These are phyloP conservation scores for Dactylellina drechsleri DNA, from an alignment of 2,329 filamentous ascomycete genomes.

Conservation along the genomic window DNA sequence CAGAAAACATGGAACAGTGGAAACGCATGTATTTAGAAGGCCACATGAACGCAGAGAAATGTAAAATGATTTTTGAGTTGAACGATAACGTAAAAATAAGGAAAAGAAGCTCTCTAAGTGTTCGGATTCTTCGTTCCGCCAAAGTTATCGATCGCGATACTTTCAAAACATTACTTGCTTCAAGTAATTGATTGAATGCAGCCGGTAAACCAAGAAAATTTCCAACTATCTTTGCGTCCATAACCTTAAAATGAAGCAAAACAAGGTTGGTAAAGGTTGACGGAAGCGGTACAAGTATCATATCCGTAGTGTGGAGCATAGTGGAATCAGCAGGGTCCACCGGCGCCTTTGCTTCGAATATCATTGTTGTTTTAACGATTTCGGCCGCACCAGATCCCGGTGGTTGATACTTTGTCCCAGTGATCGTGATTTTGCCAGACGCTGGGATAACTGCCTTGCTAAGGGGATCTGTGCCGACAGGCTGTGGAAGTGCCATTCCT, in stretches of 20 bases:
- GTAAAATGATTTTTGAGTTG: too few relatives aligned
- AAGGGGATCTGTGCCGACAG: slow-evolving; percentile 1
- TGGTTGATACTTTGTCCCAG: slow-evolving; percentile 10
- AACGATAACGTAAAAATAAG: too few relatives aligned
- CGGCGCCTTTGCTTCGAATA: slow-evolving; percentile 13
- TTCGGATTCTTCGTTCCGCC: slow-evolving; percentile 14
- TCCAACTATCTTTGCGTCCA: background rate
- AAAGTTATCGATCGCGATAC: slow-evolving; percentile 34
- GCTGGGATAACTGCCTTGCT: slow-evolving; percentile 1
- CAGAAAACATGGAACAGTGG: too few relatives aligned
- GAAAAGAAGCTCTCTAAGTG: background rate
- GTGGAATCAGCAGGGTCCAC: background rate
- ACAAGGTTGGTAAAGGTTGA: slow-evolving; percentile 7
- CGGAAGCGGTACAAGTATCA: background rate
- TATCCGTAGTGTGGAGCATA: background rate
- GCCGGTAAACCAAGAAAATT: background rate
- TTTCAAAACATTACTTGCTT: background rate
- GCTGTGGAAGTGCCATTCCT: background rate
- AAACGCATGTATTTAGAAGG: too few relatives aligned
- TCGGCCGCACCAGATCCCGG: background rate
- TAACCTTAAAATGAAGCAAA: slow-evolving; percentile 17
- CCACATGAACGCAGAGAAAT: too few relatives aligned
- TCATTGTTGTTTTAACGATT: background rate
- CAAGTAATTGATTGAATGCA: background rate
- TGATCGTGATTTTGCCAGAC: slow-evolving; percentile 18